Base-by-base conservation (phyloP, 1,139 yeast species). In the Geotrichum reessii region DNA sequence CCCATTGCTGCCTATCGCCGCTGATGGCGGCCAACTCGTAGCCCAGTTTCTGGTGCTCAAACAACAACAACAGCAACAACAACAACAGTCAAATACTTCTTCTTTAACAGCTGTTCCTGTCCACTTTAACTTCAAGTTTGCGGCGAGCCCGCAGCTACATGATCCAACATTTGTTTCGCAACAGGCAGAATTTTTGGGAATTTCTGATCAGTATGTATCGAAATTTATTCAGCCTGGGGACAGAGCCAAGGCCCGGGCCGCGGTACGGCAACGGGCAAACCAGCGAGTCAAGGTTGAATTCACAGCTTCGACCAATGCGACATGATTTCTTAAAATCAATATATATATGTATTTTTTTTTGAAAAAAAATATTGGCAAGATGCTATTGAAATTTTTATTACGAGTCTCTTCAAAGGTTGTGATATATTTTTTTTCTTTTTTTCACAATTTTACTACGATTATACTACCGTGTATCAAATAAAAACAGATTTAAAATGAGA, bases 241-340 rank as follows among this genome's bases (percentile, higher is more conserved):
- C 33, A 25, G 48, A 19, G 25, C 40, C 37, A 17, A 12, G 25
- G 17, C 17, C 48, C 25, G n/a, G 22, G 22, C 42, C 12, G 49
- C 44, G 27, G 24, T 17, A n/a, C 44, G n/a, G 4, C 40, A 7
- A 2, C 47, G n/a, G 8, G 21, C 8, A 17, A 17, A 9, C 19
- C 44, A n/a, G 44, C 56, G 56, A 21, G 22, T 48, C 17, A 31
- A 47, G 12, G 37, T 53, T 21, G 55, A 52, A 11, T 52, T 52
- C 25, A 46, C 55, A 3, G 14, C 54, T 12, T 3, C 17, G n/a
- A 22, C 19, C 11, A 22, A 5, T 37, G 21, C 31, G 8, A 11
- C 28, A 25, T 25, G 7, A 25, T 25, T 7, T n/a, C n/a, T n/a
- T n/a, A n/a, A n/a, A n/a, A n/a, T n/a, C n/a, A n/a, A n/a, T n/a